Percentiles rank a stretch among this genome's conserved stretches.
phyloP scores from a whole-genome alignment of 129 eudicot genomes.

The Flaveria ramosissima region DNA sequence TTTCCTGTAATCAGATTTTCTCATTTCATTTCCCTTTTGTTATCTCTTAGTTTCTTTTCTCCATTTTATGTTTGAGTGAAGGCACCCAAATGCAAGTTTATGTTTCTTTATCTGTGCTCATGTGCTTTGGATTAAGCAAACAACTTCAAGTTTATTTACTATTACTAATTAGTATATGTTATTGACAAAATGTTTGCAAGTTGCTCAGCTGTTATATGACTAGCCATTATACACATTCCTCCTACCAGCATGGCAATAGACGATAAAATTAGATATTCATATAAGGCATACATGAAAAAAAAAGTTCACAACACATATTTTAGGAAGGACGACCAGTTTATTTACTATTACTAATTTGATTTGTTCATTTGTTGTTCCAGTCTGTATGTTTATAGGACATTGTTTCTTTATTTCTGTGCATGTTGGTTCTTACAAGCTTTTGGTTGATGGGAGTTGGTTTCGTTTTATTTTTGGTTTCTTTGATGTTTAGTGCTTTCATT shows the following conservation, averaged over 20 bases:
- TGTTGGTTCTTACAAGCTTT: too few relatives aligned
- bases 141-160: too few relatives aligned
- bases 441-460: too few relatives aligned
- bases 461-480: too few relatives aligned
- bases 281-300: background rate
- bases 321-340: too few relatives aligned
- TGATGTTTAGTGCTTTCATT: too few relatives aligned
- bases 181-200: slow-evolving; percentile 51
- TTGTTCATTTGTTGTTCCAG: too few relatives aligned
- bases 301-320: background rate
- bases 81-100: background rate
- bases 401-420: too few relatives aligned
- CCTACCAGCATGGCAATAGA: slow-evolving; percentile 91
- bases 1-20: slow-evolving; percentile 26
- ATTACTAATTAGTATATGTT: too few relatives aligned
- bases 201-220: slow-evolving; percentile 88
- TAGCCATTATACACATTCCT: slow-evolving; percentile 89
- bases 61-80: background rate
- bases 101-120: background rate
- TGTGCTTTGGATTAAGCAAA: too few relatives aligned
- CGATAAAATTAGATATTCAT: slow-evolving; percentile 43
- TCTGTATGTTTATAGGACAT: too few relatives aligned
- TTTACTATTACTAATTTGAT: too few relatives aligned
- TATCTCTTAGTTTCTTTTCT: background rate
- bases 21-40: background rate